These are phyloP conservation scores for Fusarium albidum DNA, from an alignment of 2,329 filamentous ascomycete genomes.

Conservation along the genomic window DNA sequence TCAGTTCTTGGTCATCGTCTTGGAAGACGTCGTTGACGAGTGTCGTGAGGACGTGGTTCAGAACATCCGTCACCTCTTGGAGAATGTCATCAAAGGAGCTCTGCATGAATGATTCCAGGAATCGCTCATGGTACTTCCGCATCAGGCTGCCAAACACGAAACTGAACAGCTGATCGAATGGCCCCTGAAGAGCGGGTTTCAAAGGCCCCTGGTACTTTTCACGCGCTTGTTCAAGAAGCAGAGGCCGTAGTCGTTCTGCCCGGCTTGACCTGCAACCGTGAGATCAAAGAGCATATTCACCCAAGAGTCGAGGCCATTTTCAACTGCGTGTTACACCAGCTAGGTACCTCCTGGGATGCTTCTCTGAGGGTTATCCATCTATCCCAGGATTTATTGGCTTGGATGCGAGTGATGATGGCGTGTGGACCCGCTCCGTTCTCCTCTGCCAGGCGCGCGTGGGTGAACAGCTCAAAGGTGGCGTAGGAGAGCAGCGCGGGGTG, in stretches of 20 bases:
- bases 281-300: neutral
- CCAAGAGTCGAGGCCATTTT: neutral
- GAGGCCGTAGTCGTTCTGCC: neutral
- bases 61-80: too few species aligned
- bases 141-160: too few species aligned
- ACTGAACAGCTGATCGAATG: too few species aligned
- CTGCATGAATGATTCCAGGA: too few species aligned
- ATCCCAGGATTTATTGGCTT: neutral
- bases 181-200: too few species aligned
- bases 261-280: neutral
- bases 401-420: neutral
- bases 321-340: neutral
- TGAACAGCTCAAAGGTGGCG: slow-evolving; percentile 3
- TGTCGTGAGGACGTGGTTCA: too few species aligned
- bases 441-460: slow-evolving; percentile 1
- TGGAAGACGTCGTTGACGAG: too few species aligned
- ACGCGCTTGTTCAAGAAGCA: neutral
- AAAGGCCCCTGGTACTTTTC: neutral
- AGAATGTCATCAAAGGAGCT: too few species aligned
- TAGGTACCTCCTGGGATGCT: neutral
- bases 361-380: slow-evolving; percentile 9
- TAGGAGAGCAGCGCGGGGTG: slow-evolving; percentile 5
- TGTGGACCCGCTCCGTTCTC: neutral
- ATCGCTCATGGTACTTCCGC: too few species aligned
- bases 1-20: too few species aligned